phyloP scores from a whole-genome alignment of 75 land plant species.

The Selaginella tamariscina region DNA sequence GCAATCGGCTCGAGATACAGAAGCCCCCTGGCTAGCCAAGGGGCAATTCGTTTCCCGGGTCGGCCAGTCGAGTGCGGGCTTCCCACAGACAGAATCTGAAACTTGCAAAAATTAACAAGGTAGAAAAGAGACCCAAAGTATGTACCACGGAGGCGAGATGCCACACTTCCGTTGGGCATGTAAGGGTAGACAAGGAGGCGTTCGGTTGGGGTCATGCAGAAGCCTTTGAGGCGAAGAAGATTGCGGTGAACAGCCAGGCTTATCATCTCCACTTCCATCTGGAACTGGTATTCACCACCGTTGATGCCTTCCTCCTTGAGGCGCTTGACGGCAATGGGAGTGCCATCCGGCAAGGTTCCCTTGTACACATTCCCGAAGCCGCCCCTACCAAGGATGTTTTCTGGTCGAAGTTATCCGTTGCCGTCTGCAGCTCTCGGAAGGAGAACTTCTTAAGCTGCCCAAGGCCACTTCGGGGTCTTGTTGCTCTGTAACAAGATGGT shows the following conservation, averaged over 20 bases:
- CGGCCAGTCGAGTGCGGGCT: constrained; percentile 60
- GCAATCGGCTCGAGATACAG: constrained; percentile 80
- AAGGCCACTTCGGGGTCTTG: constrained; percentile 47
- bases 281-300: constrained; percentile 60
- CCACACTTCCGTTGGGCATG: constrained; percentile 86
- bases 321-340: constrained; percentile 57
- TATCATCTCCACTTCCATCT: constrained; percentile 80
- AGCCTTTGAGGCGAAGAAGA: constrained; percentile 56
- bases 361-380: constrained; percentile 80
- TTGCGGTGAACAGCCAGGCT: constrained; percentile 75
- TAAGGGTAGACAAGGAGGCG: constrained; percentile 66
- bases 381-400: constrained; percentile 68
- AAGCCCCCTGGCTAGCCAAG: constrained; percentile 58
- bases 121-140: background rate
- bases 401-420: constrained; percentile 53
- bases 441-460: constrained; percentile 66
- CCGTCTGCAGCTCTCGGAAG: constrained; percentile 56
- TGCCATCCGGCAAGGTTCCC: constrained; percentile 58
- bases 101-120: background rate
- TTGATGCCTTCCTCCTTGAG: constrained; percentile 46
- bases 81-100: constrained; percentile 40
- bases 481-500: constrained; percentile 34
- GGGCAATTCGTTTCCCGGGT: constrained; percentile 59
- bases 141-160: constrained; percentile 72
- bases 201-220: constrained; percentile 55